These are phyloP conservation scores for Ceratobasidium sp. DNA, from an alignment of 1,284 basidiomycete species.

Conservation along the genomic window DNA sequence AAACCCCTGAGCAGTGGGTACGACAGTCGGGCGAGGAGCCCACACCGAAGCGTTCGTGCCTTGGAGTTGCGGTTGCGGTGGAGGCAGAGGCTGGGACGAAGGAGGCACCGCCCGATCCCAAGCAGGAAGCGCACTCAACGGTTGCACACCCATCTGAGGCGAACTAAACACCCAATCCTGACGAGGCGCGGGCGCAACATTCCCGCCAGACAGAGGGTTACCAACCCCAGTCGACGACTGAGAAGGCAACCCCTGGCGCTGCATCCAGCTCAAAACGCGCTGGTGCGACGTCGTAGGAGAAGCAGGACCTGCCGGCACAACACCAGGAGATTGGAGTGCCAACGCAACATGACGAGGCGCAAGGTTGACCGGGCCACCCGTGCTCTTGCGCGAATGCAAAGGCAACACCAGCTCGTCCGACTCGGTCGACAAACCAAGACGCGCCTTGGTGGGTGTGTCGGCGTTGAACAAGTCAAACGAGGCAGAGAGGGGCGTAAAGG, in stretches of 20 bases:
- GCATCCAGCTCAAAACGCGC: conserved; percentile 44
- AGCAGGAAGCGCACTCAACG: not conserved
- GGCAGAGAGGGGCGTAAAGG: conserved; percentile 1
- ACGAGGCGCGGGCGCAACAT: not conserved
- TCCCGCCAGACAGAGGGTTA: not conserved
- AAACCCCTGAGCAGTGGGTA: not conserved
- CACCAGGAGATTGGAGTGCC: not conserved
- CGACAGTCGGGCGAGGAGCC: conserved; percentile 18
- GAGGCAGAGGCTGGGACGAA: not conserved
- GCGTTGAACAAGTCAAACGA: not conserved
- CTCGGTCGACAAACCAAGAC: conserved; percentile 9
- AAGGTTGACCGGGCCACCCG: not conserved
- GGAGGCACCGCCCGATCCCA: conserved; percentile 19
- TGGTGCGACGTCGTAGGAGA: conserved; percentile 28
- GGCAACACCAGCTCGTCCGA: conserved; percentile 3
- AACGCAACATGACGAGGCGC: conserved; percentile 21
- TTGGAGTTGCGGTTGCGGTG: not conserved
- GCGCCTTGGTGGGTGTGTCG: conserved; percentile 30
- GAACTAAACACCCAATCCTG: conserved; percentile 18
- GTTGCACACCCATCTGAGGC: not conserved
- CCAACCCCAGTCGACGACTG: not conserved
- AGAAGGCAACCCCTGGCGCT: conserved; percentile 9
- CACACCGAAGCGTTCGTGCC: conserved; percentile 22
- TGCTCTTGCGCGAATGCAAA: conserved; percentile 28
- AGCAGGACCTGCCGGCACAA: not conserved